Evolutionary conservation across 73 alveolate genomes (phyloP).

Genomic region (Stentor roeselii): DNA sequence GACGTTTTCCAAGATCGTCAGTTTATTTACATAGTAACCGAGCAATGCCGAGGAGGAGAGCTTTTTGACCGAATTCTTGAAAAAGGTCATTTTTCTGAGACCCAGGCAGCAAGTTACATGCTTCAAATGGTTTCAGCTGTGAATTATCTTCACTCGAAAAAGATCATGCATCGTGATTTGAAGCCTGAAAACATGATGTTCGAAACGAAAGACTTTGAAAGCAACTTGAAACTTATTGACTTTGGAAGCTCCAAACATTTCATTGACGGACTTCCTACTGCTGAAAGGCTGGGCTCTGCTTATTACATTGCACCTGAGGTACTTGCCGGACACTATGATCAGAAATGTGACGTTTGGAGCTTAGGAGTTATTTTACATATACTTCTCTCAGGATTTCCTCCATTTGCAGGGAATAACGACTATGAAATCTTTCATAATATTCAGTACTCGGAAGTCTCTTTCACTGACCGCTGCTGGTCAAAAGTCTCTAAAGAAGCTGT

Average conservation of each 20-base stretch:
- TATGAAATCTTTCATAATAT: not conserved
- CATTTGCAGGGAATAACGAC: slow-evolving; percentile 27
- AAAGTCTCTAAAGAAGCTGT: slow-evolving; percentile 45
- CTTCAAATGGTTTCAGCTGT: slow-evolving; percentile 75
- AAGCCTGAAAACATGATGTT: slow-evolving; percentile 34
- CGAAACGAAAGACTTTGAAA: slow-evolving; percentile 50
- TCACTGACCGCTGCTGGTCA: not conserved
- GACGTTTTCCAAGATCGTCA: slow-evolving; percentile 44
- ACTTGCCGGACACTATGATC: not conserved
- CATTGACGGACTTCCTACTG: not conserved
- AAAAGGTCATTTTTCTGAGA: slow-evolving; percentile 61
- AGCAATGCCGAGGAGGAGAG: slow-evolving; percentile 54
- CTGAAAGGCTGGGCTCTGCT: not conserved
- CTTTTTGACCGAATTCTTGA: slow-evolving; percentile 60
- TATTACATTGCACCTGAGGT: not conserved
- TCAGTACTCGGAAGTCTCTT: slow-evolving; percentile 9
- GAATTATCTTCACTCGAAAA: slow-evolving; percentile 78
- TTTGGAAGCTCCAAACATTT: slow-evolving; percentile 59
- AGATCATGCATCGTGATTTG: slow-evolving; percentile 66
- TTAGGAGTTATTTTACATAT: not conserved
- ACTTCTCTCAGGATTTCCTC: not conserved
- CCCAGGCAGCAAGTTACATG: slow-evolving; percentile 75
- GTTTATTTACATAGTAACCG: slow-evolving; percentile 44
- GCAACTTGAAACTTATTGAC: slow-evolving; percentile 79
- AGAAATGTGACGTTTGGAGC: not conserved